A percentile compares a stretch with the other conserved stretches of the same genome.
Conservation (phyloP, 1,284 basidiomycete genomes). For the Austroboletus rostrupii region DNA sequence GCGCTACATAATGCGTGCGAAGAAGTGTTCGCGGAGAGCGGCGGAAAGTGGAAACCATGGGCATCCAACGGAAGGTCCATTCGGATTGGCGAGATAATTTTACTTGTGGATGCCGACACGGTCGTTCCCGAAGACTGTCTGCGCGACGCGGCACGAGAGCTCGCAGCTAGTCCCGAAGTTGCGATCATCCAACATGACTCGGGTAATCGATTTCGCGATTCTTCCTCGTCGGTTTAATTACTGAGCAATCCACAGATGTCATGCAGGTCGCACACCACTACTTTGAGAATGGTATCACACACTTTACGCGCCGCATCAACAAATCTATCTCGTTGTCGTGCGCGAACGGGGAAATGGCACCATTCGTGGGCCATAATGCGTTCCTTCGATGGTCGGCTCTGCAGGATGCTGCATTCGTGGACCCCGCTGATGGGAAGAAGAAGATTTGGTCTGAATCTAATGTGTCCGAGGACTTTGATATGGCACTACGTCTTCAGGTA, state of each 20-base stretch:
- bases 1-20: conserved; percentile 66
- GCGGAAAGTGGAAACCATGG: conserved; percentile 62
- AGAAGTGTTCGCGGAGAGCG: conserved; percentile 58
- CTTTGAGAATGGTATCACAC: conserved; percentile 83
- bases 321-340: conserved; percentile 70
- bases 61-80: conserved; percentile 56
- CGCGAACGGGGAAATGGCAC: conserved; percentile 77
- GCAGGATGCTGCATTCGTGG: conserved; percentile 74
- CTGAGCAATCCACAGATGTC: conserved; percentile 45
- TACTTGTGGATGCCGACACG: conserved; percentile 79
- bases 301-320: conserved; percentile 81
- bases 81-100: conserved; percentile 62
- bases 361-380: conserved; percentile 87
- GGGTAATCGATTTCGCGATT: conserved; percentile 33
- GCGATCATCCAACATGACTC: conserved; percentile 84
- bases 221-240: not conserved
- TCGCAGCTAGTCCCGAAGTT: conserved; percentile 60
- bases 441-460: conserved; percentile 85
- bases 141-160: conserved; percentile 78
- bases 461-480: conserved; percentile 86
- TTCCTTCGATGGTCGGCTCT: conserved; percentile 83
- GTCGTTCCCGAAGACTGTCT: conserved; percentile 84
- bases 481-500: conserved; percentile 49
- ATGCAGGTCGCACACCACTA: conserved; percentile 86
- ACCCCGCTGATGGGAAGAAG: conserved; percentile 48